Conservation (phyloP, 23 red algal genomes). For the Chondrus crispus region DNA sequence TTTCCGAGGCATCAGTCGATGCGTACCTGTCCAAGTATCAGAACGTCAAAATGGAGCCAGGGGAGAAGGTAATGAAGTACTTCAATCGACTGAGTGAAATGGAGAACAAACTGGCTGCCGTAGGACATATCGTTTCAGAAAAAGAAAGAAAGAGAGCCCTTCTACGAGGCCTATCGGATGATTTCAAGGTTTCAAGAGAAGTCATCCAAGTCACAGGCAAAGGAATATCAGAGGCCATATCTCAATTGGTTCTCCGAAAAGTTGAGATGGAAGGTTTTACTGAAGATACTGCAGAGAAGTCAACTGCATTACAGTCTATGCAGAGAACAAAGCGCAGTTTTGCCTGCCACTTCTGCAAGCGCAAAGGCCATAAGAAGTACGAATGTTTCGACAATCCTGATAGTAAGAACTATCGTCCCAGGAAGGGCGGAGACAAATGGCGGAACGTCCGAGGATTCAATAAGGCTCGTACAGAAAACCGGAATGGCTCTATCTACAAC, state of each 20-base stretch:
- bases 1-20: neutral
- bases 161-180: neutral
- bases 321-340: neutral
- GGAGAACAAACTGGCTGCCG: neutral
- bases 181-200: neutral
- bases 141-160: neutral
- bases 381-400: conserved; percentile 47
- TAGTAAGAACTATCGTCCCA: neutral
- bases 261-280: neutral
- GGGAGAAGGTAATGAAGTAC: conserved; percentile 1
- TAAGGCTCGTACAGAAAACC: neutral
- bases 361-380: neutral
- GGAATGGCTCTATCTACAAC: neutral
- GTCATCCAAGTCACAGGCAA: neutral
- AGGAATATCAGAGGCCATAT: neutral
- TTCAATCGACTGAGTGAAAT: neutral
- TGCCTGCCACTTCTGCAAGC: conserved; percentile 4
- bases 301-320: no score
- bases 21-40: neutral
- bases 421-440: neutral
- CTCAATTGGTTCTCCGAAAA: neutral
- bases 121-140: neutral
- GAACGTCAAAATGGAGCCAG: neutral
- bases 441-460: neutral
- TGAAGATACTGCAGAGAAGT: neutral